phyloP scores from a whole-genome alignment of 306 rosid species.

The Rosa multiflora region DNA sequence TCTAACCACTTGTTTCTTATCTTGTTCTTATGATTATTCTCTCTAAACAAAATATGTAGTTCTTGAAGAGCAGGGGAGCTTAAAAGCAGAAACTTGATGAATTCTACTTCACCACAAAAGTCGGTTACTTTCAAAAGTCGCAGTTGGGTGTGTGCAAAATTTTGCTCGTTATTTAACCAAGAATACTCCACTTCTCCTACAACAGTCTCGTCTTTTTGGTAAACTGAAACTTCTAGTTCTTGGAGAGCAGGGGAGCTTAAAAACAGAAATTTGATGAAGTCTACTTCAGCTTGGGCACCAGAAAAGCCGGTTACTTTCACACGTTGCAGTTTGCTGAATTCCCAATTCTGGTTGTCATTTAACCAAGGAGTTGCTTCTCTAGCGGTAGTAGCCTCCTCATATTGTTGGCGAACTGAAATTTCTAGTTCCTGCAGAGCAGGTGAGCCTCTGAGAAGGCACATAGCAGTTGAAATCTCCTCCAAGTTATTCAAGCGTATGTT shows the following conservation, averaged over 20 bases:
- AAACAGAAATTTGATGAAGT: constrained; percentile 45
- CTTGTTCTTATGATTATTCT: neutral
- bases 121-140: constrained; percentile 43
- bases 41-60: constrained; percentile 18
- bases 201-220: no score
- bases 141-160: constrained; percentile 23
- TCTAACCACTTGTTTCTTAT: neutral
- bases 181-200: neutral
- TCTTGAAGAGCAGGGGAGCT: constrained; percentile 27
- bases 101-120: constrained; percentile 45
- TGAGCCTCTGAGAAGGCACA: constrained; percentile 50
- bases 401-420: neutral
- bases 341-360: constrained; percentile 19
- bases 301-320: constrained; percentile 44
- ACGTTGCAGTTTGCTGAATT: constrained; percentile 23
- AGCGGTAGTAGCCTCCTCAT: neutral
- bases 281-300: constrained; percentile 36
- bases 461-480: constrained; percentile 48
- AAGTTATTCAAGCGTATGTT: constrained; percentile 43
- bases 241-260: constrained; percentile 26
- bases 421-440: constrained; percentile 53
- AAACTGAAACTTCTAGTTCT: neutral
- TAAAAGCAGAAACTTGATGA: constrained; percentile 41
- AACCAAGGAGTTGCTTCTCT: constrained; percentile 16
- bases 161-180: no score